These are phyloP conservation scores for Eucalyptus dawsonii DNA, from an alignment of 345 rosid species.

Conservation along the genomic window DNA sequence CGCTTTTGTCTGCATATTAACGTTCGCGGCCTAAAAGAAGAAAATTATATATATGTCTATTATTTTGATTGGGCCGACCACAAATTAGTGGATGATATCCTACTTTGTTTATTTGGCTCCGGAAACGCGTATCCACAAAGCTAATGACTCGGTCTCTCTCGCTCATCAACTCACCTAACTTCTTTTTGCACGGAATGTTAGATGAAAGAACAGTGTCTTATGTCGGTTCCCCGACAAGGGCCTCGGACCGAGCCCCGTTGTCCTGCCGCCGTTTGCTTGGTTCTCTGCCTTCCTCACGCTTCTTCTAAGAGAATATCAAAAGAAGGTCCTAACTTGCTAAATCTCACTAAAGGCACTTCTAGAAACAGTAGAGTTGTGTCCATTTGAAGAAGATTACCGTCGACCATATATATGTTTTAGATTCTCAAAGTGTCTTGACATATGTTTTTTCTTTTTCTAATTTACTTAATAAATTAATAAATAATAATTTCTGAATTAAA, in stretches of 20 bases:
- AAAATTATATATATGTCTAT: not conserved
- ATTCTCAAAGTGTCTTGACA: not conserved
- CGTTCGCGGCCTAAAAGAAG: not conserved
- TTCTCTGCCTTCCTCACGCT: too few relatives aligned
- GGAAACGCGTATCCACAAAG: not conserved
- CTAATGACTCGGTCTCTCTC: not conserved
- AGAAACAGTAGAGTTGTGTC: not conserved
- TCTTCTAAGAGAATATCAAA: too few relatives aligned
- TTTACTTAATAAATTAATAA: not conserved
- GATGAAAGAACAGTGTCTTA: not conserved
- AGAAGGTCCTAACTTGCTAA: not conserved
- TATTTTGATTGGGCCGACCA: not conserved
- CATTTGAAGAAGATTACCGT: not conserved
- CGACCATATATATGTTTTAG: fast-evolving
- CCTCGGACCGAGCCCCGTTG: too few relatives aligned
- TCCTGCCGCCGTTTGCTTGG: too few relatives aligned
- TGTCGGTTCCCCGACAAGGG: too few relatives aligned
- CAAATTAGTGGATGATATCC: not conserved
- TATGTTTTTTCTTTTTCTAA: too few relatives aligned
- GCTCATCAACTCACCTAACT: not conserved
- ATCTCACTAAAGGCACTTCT: not conserved
- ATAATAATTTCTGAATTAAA: too few relatives aligned
- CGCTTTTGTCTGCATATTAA: not conserved
- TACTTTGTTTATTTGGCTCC: not conserved
- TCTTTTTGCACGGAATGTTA: not conserved